Evolutionary conservation across 768 basidiomycete species (phyloP), one percentile per base, ranked within the genome.

Genomic region (Lactarius hengduanensis): DNA sequence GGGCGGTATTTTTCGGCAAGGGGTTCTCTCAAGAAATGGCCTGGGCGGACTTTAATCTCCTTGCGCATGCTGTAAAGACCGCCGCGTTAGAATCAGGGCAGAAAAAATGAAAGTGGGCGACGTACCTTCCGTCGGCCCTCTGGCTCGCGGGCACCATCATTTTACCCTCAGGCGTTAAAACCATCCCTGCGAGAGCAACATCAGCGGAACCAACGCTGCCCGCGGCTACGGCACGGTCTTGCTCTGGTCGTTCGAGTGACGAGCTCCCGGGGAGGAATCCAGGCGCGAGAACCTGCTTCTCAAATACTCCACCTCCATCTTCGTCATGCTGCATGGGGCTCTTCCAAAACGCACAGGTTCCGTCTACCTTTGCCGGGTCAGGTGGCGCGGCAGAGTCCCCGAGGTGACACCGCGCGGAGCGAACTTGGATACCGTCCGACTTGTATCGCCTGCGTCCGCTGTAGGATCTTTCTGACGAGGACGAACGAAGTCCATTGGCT

Each of bases 111-210:
- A 32, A 38, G 2, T 38, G 10, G n/a, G 18, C 4, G 0, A 55
- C 3, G 57, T 40, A 59, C 66, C 62, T 67, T 63, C 62, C 66
- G 34, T 67, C 66, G 32, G 32, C 41, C 41, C 66, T 63, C 58
- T 63, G 66, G 53, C 62, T 63, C 26, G 66, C 66, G 16, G 66
- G 62, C 10, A 67, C 62, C 45, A 67, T 28, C 22, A 59, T 10
- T 13, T 30, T 38, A 6, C 66, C 66, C 34, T 59, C 34, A n/a
- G 62, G 53, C 15, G 66, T 60, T 18, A 47, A 26, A 47, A 63
- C 58, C 22, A 63, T 34, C 10, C 58, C 66, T 20, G 62, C 53
- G 40, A 63, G 57, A 30, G 34, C 36, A 9, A 28, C n/a, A 40
- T 59, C 61, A 30, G 13, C 32, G 20, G 41, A 2, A 45, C 7